Evolutionary conservation across 805 yeast genomes (phyloP).

Genomic region (Pichia sporocuriosa): DNA sequence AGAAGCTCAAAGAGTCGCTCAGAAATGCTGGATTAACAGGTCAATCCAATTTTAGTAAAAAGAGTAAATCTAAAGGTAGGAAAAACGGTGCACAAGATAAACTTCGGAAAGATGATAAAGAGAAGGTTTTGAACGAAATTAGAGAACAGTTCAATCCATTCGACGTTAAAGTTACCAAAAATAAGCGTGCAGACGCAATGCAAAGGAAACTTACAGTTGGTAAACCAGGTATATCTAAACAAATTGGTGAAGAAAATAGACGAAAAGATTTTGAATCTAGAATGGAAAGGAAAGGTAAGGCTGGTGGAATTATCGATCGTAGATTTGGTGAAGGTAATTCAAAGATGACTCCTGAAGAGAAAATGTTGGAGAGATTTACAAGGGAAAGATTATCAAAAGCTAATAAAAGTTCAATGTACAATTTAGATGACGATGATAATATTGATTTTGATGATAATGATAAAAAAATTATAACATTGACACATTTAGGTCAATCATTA

Average conservation of each 20-base stretch:
- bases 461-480: slow-evolving; percentile 50
- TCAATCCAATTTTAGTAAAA: slow-evolving; percentile 52
- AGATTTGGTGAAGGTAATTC: slow-evolving; percentile 86
- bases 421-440: slow-evolving; percentile 61
- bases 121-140: slow-evolving; percentile 48
- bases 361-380: slow-evolving; percentile 92
- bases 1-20: slow-evolving; percentile 69
- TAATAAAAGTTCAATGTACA: slow-evolving; percentile 55
- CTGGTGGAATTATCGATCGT: slow-evolving; percentile 75
- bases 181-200: slow-evolving; percentile 47
- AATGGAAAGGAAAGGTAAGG: slow-evolving; percentile 56
- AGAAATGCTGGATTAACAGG: slow-evolving; percentile 82
- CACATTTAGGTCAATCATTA: slow-evolving; percentile 74
- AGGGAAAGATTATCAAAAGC: slow-evolving; percentile 67
- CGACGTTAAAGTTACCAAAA: slow-evolving; percentile 65
- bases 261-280: slow-evolving; percentile 56
- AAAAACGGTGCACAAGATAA: slow-evolving; percentile 51
- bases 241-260: slow-evolving; percentile 60
- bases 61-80: slow-evolving; percentile 40
- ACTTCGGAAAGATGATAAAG: slow-evolving; percentile 63
- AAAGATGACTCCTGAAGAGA: slow-evolving; percentile 75
- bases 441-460: slow-evolving; percentile 44
- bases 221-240: slow-evolving; percentile 63
- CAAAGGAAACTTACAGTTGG: slow-evolving; percentile 49
- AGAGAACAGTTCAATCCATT: slow-evolving; percentile 87